Percentiles rank a stretch among this genome's conserved stretches.
Evolutionary conservation across 2,329 filamentous ascomycete species (phyloP).

Genomic region (Trichophyton mentagrophytes): DNA sequence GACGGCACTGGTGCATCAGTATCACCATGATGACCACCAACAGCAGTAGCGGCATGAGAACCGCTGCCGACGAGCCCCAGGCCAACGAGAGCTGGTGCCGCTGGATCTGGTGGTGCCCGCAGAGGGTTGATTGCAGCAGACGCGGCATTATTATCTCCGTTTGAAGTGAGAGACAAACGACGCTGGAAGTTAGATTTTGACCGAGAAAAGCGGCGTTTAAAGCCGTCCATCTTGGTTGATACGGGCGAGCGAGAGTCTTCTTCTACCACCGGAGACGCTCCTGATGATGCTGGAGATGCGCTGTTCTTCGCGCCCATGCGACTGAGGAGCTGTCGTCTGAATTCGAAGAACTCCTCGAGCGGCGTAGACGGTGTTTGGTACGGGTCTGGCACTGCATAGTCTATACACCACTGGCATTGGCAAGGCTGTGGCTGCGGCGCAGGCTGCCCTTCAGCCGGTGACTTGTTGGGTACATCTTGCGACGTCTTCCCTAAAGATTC

Average conservation of each 20-base stretch:
- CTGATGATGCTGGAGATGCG: not conserved
- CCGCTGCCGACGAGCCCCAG: no score
- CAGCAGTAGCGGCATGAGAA: not conserved
- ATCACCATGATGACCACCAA: not conserved
- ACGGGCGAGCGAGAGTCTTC: conserved; percentile 12
- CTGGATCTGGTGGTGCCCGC: not conserved
- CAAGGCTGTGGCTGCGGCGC: not conserved
- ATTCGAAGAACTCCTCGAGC: not conserved
- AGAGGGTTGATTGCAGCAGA: not conserved
- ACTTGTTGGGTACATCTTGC: not conserved
- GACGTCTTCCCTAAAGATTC: not conserved
- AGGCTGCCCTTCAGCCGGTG: not conserved
- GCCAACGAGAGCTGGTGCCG: not conserved
- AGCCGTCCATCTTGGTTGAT: conserved; percentile 18
- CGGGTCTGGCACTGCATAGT: not conserved
- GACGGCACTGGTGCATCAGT: not conserved
- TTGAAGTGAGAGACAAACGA: not conserved
- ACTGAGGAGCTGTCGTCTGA: conserved; percentile 44
- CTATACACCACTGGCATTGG: not conserved
- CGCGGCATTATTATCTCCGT: not conserved
- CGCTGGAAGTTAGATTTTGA: not conserved
- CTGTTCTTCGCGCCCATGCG: conserved; percentile 34
- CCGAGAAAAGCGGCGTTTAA: conserved; percentile 3
- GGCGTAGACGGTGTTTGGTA: not conserved
- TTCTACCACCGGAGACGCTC: not conserved